phyloP scores from a whole-genome alignment of 1,284 basidiomycete species.

The Boletellus deceptivus region DNA sequence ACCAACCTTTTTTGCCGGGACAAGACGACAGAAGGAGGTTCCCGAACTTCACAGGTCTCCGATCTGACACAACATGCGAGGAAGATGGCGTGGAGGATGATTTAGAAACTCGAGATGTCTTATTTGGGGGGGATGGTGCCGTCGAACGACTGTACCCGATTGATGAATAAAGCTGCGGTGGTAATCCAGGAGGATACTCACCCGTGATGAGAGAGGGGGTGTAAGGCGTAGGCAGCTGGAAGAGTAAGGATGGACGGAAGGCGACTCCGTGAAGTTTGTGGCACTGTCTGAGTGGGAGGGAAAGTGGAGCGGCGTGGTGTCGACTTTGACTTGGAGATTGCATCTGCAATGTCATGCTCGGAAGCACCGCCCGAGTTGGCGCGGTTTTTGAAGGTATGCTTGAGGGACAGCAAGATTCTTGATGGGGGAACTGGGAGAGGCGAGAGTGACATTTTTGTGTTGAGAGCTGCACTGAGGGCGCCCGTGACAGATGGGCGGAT shows the following conservation, averaged over 20 bases:
- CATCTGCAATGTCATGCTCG: not conserved
- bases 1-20: slow-evolving; percentile 87
- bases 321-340: not conserved
- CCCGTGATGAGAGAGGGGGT: slow-evolving; percentile 18
- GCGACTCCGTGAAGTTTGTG: slow-evolving; percentile 4
- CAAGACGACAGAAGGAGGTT: slow-evolving; percentile 91
- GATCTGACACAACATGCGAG: not conserved
- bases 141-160: slow-evolving; percentile 17
- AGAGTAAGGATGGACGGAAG: slow-evolving; percentile 14
- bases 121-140: slow-evolving; percentile 19
- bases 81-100: slow-evolving; percentile 5
- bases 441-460: slow-evolving; percentile 33
- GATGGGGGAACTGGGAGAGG: slow-evolving; percentile 19
- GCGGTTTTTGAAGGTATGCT: slow-evolving; percentile 18
- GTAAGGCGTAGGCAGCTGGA: slow-evolving; percentile 14
- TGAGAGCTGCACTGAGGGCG: slow-evolving; percentile 47
- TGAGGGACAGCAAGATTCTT: slow-evolving; percentile 25
- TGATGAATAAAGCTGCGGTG: not conserved
- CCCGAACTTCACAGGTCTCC: slow-evolving; percentile 53
- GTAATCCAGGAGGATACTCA: slow-evolving; percentile 9
- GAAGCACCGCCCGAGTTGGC: not conserved
- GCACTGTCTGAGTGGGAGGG: not conserved
- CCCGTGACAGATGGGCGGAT: slow-evolving; percentile 37
- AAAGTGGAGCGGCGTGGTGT: not conserved
- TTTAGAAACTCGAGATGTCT: slow-evolving; percentile 9